Conservation (phyloP, 768 basidiomycete genomes). For the Porpolomopsis calyptriformis region DNA sequence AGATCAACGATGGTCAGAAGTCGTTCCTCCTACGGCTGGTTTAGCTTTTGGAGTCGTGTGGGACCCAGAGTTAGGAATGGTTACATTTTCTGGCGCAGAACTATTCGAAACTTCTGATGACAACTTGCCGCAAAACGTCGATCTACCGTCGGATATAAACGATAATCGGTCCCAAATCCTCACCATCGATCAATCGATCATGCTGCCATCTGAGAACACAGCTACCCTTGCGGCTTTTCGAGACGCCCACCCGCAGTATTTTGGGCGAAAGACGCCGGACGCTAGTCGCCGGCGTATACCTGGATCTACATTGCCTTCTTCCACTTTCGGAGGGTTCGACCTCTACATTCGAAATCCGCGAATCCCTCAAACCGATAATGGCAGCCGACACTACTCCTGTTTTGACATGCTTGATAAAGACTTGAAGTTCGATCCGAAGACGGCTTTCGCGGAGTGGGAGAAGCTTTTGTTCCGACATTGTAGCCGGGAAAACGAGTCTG, state of each 20-base stretch:
- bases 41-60: conserved; percentile 52
- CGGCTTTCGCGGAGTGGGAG: conserved; percentile 12
- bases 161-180: conserved; percentile 16
- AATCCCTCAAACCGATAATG: conserved; percentile 17
- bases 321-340: conserved; percentile 28
- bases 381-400: conserved; percentile 20
- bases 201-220: conserved; percentile 13
- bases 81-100: conserved; percentile 44
- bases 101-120: conserved; percentile 25
- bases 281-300: conserved; percentile 4
- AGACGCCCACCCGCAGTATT: conserved; percentile 13
- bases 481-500: conserved; percentile 7
- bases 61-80: conserved; percentile 47
- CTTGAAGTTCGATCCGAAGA: conserved; percentile 16
- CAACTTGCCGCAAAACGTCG: conserved; percentile 2
- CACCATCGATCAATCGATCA: conserved; percentile 10
- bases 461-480: neutral
- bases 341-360: conserved; percentile 26
- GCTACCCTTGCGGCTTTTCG: conserved; percentile 20
- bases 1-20: conserved; percentile 42
- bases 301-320: conserved; percentile 18
- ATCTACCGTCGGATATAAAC: conserved; percentile 19
- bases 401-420: conserved; percentile 17
- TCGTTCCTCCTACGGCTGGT: conserved; percentile 44
- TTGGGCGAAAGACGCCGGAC: neutral